Conservation (phyloP, 306 rosid genomes). For the Rosa chinensis region DNA sequence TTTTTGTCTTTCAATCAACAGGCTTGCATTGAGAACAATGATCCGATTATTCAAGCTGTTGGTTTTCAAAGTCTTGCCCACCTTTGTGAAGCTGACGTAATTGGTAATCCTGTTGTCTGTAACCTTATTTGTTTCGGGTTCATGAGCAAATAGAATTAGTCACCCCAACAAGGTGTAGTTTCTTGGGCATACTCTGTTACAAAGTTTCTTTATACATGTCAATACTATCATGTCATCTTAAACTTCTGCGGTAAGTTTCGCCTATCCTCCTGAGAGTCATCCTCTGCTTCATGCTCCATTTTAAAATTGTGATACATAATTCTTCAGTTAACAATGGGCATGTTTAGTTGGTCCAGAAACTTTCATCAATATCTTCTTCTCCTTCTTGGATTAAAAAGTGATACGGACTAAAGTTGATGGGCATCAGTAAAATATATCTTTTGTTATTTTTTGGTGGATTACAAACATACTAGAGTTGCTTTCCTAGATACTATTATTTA, state of each 20-base stretch:
- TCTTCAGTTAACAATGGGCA: not conserved
- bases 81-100: conserved; percentile 91
- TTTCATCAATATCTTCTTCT: not conserved
- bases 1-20: conserved; percentile 39
- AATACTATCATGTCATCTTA: not conserved
- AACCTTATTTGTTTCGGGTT: conserved; percentile 9
- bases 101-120: conserved; percentile 57
- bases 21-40: conserved; percentile 85
- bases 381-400: not conserved
- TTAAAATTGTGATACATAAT: not conserved
- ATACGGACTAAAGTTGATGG: not conserved
- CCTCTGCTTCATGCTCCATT: not conserved
- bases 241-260: not conserved
- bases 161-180: not conserved
- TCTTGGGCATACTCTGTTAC: not conserved
- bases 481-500: not conserved
- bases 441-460: not conserved
- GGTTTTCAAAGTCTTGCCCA: conserved; percentile 94
- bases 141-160: not conserved
- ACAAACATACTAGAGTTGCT: not conserved
- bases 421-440: not conserved
- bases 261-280: not conserved
- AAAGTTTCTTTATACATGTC: not conserved
- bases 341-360: not conserved
- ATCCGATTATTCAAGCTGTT: conserved; percentile 71